A percentile compares a stretch with the other conserved stretches of the same genome.
These are phyloP conservation scores for Quercus rubra DNA, from an alignment of 306 rosid species.

Conservation along the genomic window DNA sequence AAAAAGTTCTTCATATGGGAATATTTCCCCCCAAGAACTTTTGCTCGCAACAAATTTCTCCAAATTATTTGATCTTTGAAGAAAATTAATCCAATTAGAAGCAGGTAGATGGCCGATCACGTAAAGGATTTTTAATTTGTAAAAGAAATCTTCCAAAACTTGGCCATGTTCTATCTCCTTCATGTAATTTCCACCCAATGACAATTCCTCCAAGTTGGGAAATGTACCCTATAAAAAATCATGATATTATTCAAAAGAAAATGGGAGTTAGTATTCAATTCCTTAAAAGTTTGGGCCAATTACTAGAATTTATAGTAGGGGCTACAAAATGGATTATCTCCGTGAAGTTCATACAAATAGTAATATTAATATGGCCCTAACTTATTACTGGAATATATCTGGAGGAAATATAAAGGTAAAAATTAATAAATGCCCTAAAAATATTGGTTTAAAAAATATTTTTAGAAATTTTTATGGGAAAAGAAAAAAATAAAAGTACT, in stretches of 20 bases:
- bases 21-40: neutral
- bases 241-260: neutral
- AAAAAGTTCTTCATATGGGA: neutral
- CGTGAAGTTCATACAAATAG: too few species aligned
- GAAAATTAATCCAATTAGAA: neutral
- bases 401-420: neutral
- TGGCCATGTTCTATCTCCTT: neutral
- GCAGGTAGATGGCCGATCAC: neutral
- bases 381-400: too few species aligned
- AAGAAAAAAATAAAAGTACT: too few species aligned
- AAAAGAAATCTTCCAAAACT: too few species aligned
- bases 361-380: neutral
- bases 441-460: too few species aligned
- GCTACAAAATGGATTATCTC: too few species aligned
- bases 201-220: neutral
- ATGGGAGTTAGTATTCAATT: neutral
- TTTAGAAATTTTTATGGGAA: too few species aligned
- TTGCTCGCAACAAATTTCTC: fast-evolving
- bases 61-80: neutral
- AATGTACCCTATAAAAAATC: constrained; percentile 2
- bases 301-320: too few species aligned
- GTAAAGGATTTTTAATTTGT: neutral
- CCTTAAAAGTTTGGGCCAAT: too few species aligned
- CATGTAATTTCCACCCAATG: neutral
- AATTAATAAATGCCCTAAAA: too few species aligned